phyloP scores from a whole-genome alignment of 2,329 filamentous ascomycete species.

The Dothistroma pini region DNA sequence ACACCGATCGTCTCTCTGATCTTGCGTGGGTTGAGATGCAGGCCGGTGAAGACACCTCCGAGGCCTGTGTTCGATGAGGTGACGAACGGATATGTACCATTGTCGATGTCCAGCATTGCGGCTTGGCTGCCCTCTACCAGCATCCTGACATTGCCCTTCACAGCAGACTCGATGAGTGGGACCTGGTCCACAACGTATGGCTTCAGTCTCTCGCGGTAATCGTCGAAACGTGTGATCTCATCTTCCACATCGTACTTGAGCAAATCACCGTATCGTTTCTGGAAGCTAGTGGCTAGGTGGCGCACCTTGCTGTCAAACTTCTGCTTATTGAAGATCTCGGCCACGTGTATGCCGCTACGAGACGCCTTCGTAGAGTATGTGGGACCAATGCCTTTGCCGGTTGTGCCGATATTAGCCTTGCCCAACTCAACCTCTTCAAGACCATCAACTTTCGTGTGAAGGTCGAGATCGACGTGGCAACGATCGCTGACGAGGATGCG shows the following conservation, averaged over 20 bases:
- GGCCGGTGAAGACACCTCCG: conserved; percentile 60
- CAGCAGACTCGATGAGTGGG: conserved; percentile 59
- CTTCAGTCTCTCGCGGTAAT: conserved; percentile 55
- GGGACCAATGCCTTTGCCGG: conserved; percentile 50
- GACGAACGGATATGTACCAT: conserved; percentile 60
- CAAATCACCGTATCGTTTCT: conserved; percentile 66
- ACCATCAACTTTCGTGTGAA: conserved; percentile 66
- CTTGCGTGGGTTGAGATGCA: conserved; percentile 59
- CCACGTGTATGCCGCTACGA: conserved; percentile 62
- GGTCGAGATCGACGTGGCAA: conserved; percentile 61
- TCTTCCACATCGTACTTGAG: conserved; percentile 66
- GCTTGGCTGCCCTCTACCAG: conserved; percentile 67
- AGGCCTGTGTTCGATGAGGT: conserved; percentile 59
- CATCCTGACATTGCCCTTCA: conserved; percentile 57
- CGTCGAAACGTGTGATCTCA: conserved; percentile 61
- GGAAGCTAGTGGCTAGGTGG: conserved; percentile 58
- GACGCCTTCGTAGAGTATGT: conserved; percentile 62
- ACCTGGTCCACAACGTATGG: conserved; percentile 65
- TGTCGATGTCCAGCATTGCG: conserved; percentile 65
- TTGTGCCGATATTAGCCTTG: conserved; percentile 50
- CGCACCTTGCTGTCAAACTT: conserved; percentile 65
- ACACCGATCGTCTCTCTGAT: conserved; percentile 62
- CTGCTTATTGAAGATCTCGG: conserved; percentile 64
- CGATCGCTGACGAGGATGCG: conserved; percentile 63
- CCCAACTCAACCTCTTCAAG: conserved; percentile 55